phyloP scores from a whole-genome alignment of 176 grass and related monocot species.

The Oryza glaberrima region DNA sequence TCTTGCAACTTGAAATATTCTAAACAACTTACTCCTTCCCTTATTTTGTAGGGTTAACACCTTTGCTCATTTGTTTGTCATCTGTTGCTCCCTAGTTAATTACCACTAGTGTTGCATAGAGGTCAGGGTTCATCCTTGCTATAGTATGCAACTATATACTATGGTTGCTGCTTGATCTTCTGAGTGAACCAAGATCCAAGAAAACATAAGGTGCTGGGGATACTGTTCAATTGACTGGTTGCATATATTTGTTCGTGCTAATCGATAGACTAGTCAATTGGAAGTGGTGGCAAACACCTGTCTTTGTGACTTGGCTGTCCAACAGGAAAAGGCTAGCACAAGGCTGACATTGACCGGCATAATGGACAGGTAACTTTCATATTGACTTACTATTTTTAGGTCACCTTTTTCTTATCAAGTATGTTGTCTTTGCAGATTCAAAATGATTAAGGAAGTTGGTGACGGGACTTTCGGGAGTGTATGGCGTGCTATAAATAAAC shows the following conservation, averaged over 20 bases:
- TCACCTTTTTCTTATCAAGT: constrained; percentile 27
- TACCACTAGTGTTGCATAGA: constrained; percentile 39
- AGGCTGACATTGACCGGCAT: constrained; percentile 13
- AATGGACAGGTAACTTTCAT: constrained; percentile 66
- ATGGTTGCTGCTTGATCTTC: constrained; percentile 26
- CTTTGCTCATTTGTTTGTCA: constrained; percentile 33
- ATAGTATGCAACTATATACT: constrained; percentile 9
- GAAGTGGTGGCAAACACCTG: constrained; percentile 26
- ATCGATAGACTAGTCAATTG: constrained; percentile 22
- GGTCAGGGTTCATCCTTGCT: constrained; percentile 39
- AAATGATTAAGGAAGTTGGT: constrained; percentile 99
- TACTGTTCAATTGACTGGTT: constrained; percentile 8
- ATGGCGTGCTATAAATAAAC: constrained; percentile 99
- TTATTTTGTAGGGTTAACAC: constrained; percentile 56
- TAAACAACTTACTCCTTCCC: constrained; percentile 21
- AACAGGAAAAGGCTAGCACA: constrained; percentile 20
- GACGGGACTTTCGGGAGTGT: constrained; percentile 99
- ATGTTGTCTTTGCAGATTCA: constrained; percentile 61
- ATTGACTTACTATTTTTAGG: constrained; percentile 20
- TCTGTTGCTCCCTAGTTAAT: constrained; percentile 54
- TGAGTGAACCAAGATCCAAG: constrained; percentile 30
- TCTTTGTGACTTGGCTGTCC: constrained; percentile 30
- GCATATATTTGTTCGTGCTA: not conserved
- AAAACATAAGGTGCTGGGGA: not conserved
- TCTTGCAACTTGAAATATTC: constrained; percentile 33